phyloP scores from a whole-genome alignment of 2,329 filamentous ascomycete genomes.

The Cladophialophora bantiana region DNA sequence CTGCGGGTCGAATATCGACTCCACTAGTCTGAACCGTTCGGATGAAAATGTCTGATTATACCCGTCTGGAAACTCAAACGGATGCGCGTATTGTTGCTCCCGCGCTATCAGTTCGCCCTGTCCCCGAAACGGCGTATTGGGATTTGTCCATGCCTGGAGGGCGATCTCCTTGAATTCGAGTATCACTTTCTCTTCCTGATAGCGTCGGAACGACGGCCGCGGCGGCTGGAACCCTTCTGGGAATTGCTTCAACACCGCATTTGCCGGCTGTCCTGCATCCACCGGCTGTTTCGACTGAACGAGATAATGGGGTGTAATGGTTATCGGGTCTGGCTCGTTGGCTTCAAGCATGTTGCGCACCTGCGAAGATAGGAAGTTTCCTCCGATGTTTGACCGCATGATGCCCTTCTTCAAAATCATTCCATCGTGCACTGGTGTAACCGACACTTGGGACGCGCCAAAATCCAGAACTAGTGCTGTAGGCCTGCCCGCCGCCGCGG shows the following conservation, averaged over 20 bases:
- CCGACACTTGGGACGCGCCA: slow-evolving; percentile 84
- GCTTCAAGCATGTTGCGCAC: slow-evolving; percentile 79
- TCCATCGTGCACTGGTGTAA: slow-evolving; percentile 92
- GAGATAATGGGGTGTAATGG: slow-evolving; percentile 83
- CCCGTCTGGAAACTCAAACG: slow-evolving; percentile 96
- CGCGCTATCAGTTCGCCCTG: slow-evolving; percentile 63
- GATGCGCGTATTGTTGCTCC: slow-evolving; percentile 75
- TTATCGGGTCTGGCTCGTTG: slow-evolving; percentile 71
- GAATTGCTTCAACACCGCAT: slow-evolving; percentile 77
- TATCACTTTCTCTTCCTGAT: slow-evolving; percentile 90
- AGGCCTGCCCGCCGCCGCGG: slow-evolving; percentile 91
- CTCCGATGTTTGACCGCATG: slow-evolving; percentile 82
- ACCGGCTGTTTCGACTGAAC: slow-evolving; percentile 87
- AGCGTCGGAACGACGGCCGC: slow-evolving; percentile 74
- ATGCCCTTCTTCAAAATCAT: slow-evolving; percentile 91
- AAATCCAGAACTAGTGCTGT: slow-evolving; percentile 92
- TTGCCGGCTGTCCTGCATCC: slow-evolving; percentile 80
- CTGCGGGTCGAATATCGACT: slow-evolving; percentile 89
- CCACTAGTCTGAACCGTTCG: slow-evolving; percentile 83
- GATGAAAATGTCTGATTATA: slow-evolving; percentile 93
- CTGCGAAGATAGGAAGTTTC: slow-evolving; percentile 88
- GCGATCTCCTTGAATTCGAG: slow-evolving; percentile 98
- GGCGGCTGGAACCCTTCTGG: slow-evolving; percentile 63
- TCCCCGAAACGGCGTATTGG: slow-evolving; percentile 35
- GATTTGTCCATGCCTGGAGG: slow-evolving; percentile 82